Base-by-base conservation (phyloP, 2,329 filamentous ascomycete species). In the Colletotrichum lini region DNA sequence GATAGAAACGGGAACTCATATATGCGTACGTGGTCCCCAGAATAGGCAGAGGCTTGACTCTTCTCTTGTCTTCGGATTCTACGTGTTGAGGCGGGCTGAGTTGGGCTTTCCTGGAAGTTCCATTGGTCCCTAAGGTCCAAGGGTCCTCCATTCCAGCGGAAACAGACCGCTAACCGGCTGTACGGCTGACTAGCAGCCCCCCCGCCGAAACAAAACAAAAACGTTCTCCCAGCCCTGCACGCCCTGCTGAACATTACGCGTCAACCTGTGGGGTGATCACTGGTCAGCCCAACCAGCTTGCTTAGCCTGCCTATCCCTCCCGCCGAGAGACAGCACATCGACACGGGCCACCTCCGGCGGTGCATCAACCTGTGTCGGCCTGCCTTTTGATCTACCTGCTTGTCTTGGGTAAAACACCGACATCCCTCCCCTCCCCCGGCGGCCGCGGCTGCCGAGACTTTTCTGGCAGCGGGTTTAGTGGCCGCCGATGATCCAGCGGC, bases 211-310 rank as follows among this genome's bases (percentile, higher is more conserved):
- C 30, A 30, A 1, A 30, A 30, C 47, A 61, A 45, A 47, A 26
- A 21, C 15, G 23, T 26, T 30, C 47, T 23, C 45, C 49, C 56
- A 69, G 60, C 66, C 60, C 60, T 61, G 38, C 56, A 21, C 45
- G 47, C 38, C 58, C 53, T 63, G 58, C 64, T 59, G 26, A 50
- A 58, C 58, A 71, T 73, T 66, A 71, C 67, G 71, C 71, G 71
- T 73, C 67, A 58, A 64, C 52, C 45, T 62, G 67, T 62, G 62
- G 60, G 60, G 70, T 21, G 26, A 23, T 26, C 44, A 56, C 63
- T 49, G 13, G 56, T 12, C 59, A 21, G 38, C 65, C 65, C 56
- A 60, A 65, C 44, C 54, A 52, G 54, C 65, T 49, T 66, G 42
- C 30, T 35, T 35, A 35, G 30, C 30, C 30, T 35, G 54, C 40